Percentiles rank a stretch among this genome's conserved stretches.
Evolutionary conservation across 305 asterid genomes (phyloP).

Genomic region (Fraxinus sp.): DNA sequence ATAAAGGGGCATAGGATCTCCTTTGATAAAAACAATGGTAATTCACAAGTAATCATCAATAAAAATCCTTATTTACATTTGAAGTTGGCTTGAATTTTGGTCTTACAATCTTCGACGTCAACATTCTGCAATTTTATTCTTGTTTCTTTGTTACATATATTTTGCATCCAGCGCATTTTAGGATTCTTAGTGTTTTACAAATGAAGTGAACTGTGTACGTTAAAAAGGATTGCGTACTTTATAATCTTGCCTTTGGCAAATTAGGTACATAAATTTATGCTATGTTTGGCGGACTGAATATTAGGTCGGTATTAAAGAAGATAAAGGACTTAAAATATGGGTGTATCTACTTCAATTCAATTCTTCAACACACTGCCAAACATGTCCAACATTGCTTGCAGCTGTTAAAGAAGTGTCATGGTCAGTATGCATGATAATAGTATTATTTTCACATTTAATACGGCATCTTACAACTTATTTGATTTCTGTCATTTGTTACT

Average conservation of each 20-base stretch:
- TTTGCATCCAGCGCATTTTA: not conserved
- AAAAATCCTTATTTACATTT: too few relatives aligned
- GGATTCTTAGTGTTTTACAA: not conserved
- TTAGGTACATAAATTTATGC: not conserved
- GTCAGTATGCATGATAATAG: not conserved
- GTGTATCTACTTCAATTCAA: not conserved
- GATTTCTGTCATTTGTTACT: not conserved
- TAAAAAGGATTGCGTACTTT: not conserved
- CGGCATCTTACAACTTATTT: too few relatives aligned
- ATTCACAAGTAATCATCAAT: too few relatives aligned
- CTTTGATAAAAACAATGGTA: too few relatives aligned
- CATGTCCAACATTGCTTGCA: not conserved
- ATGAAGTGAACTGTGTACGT: not conserved
- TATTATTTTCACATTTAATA: too few relatives aligned
- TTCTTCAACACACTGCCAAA: not conserved
- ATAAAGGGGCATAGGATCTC: too few relatives aligned
- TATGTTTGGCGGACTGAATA: not conserved
- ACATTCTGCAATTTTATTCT: not conserved
- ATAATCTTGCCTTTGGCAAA: not conserved
- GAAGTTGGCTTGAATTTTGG: too few relatives aligned
- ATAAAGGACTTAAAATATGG: not conserved
- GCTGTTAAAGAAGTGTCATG: not conserved
- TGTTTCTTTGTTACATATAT: not conserved
- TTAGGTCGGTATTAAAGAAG: not conserved
- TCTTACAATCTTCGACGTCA: too few relatives aligned